Conservation (phyloP, 257 asterid species). For the Salvia hispanica region DNA sequence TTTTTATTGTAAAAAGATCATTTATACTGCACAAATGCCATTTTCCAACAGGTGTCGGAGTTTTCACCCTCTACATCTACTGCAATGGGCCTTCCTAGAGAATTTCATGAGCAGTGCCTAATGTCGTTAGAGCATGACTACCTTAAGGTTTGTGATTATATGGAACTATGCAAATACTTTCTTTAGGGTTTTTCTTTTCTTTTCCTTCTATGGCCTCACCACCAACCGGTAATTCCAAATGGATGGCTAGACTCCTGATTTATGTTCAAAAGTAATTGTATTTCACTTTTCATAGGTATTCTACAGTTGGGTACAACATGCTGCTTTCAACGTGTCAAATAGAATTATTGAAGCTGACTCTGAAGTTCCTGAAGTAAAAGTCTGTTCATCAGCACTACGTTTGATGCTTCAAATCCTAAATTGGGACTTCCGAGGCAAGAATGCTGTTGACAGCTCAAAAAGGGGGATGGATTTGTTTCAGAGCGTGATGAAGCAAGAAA, state of each 20-base stretch:
- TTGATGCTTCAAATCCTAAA: slow-evolving; percentile 89
- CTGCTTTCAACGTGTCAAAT: slow-evolving; percentile 67
- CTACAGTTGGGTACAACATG: slow-evolving; percentile 88
- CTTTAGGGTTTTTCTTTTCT: slow-evolving; percentile 30
- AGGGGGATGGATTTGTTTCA: slow-evolving; percentile 58
- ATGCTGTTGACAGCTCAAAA: slow-evolving; percentile 46
- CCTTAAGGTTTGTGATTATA: slow-evolving; percentile 66
- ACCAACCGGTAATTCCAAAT: slow-evolving; percentile 18
- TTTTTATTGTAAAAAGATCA: slow-evolving; percentile 18
- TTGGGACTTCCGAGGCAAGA: slow-evolving; percentile 80
- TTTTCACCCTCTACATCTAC: slow-evolving; percentile 86
- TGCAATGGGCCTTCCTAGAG: slow-evolving; percentile 96
- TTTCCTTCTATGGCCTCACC: slow-evolving; percentile 26
- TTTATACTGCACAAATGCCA: slow-evolving; percentile 18
- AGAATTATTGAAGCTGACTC: slow-evolving; percentile 63
- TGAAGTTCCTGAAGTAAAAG: slow-evolving; percentile 78
- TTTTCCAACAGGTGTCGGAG: slow-evolving; percentile 73
- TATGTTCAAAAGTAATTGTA: slow-evolving; percentile 20
- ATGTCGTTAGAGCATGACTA: slow-evolving; percentile 77
- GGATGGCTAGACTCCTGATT: slow-evolving; percentile 28
- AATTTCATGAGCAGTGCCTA: slow-evolving; percentile 85
- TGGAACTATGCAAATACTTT: slow-evolving; percentile 20
- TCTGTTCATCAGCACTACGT: slow-evolving; percentile 71
- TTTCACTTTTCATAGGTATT: slow-evolving; percentile 52
- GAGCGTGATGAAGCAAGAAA: slow-evolving; percentile 54